Conservation (phyloP, 169 alveolate genomes). For the Sarcocystis neurona region DNA sequence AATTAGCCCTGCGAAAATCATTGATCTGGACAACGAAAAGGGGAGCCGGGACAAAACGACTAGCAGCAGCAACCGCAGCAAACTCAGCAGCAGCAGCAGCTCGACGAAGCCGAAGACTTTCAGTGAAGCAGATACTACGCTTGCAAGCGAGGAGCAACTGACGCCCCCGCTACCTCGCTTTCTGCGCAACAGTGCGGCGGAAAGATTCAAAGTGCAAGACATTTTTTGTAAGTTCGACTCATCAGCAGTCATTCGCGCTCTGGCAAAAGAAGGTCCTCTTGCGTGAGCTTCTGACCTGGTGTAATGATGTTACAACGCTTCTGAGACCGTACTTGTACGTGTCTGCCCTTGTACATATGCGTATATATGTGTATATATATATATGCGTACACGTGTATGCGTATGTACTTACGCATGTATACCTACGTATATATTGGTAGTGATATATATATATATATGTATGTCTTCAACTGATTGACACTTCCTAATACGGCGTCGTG, state of each 20-base stretch:
- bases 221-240: conserved; percentile 10
- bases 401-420: neutral
- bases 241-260: conserved; percentile 9
- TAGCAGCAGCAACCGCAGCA: no score
- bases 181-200: neutral
- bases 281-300: neutral
- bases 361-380: neutral
- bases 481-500: no score
- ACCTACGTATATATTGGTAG: neutral
- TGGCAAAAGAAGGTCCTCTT: neutral
- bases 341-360: neutral
- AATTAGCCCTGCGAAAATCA: neutral
- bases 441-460: neutral
- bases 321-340: neutral
- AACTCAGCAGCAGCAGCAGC: no score
- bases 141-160: neutral
- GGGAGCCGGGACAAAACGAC: no score
- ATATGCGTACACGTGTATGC: neutral
- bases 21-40: neutral
- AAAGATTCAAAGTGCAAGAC: neutral
- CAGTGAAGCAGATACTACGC: neutral
- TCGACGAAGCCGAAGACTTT: neutral
- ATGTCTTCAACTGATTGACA: neutral
- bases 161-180: conserved; percentile 16
- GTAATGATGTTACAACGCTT: neutral